Evolutionary conservation across 495 filamentous ascomycete species (phyloP), one percentile per base, ranked within the genome.

Genomic region (Xylaria palmicola): DNA sequence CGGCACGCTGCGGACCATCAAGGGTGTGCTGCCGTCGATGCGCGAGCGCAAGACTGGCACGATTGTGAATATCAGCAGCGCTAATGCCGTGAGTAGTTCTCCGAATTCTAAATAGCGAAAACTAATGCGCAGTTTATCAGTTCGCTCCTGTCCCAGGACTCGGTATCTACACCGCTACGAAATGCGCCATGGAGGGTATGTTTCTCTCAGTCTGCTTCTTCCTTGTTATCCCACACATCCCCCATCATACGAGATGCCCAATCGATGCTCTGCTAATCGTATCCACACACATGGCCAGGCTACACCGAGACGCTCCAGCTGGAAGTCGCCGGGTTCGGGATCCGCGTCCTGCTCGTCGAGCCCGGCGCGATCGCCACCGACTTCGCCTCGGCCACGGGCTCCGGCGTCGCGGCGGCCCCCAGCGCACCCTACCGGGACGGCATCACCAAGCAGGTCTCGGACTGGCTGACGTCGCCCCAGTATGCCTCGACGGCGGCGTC

Each of bases 1-100:
- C 62, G 76, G 77, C 26, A 62, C 72, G 8, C 45, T 84, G 15
- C 70, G 71, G 30, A 62, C 82, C 1, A 74, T 74, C 36, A 74
- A 77, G 20, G 79, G 83, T 0, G 68, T 75, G 4, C 63, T 86
- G 0, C 84, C 84, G 0, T 65, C 68, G 24, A 72, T 86, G 69
- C 77, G 83, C 37, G 52, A 61, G 9, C 76, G 72, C 30, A 67
- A 68, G 20, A 66, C 68, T 0, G 83, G 83, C 4, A 69, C 74
- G 2, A 72, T 85, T 50, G 74, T 70, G 32, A 69, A 74, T 41
- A 62, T 81, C 53, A 72, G 70, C 32, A 74, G 68, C 12, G 67
- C 76, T 12, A 64, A 47, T 15, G 75, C 64, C 7, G 62, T 68
- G n/a, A n/a, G n/a, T n/a, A n/a, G n/a, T n/a, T n/a, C n/a, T n/a